phyloP scores from a whole-genome alignment of 2,329 filamentous ascomycete species.

The Colletotrichum euphorbiae region DNA sequence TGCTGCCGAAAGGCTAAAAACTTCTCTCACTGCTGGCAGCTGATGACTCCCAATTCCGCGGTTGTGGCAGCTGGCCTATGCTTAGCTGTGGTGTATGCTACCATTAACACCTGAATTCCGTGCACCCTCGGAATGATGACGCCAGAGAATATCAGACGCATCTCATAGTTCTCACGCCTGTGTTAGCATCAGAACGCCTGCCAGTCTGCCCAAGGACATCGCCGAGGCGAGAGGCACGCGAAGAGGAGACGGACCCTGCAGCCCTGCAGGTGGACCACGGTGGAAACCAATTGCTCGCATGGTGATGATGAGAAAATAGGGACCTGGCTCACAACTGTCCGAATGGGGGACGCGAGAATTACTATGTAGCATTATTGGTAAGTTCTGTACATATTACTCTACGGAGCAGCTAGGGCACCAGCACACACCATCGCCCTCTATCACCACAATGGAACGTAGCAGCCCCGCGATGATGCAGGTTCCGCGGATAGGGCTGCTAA shows the following conservation, averaged over 20 bases:
- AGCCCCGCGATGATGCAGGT: constrained; percentile 28
- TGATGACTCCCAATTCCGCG: constrained; percentile 17
- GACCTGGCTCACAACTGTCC: constrained; percentile 6
- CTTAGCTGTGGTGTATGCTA: not conserved
- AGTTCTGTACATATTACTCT: constrained; percentile 7
- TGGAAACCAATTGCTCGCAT: constrained; percentile 10
- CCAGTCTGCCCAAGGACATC: constrained; percentile 23
- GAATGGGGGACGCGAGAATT: constrained; percentile 14
- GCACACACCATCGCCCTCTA: not conserved
- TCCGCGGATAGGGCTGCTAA: constrained; percentile 29
- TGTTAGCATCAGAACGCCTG: not conserved
- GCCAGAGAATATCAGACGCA: not conserved
- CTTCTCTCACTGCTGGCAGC: not conserved
- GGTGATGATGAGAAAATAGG: not conserved
- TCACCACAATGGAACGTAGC: constrained; percentile 32
- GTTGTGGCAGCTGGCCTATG: constrained; percentile 13
- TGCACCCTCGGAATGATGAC: constrained; percentile 3
- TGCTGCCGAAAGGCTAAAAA: constrained; percentile 19
- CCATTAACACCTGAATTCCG: constrained; percentile 12
- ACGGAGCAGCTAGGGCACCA: not conserved
- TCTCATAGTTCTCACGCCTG: not conserved
- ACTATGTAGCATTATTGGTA: constrained; percentile 18
- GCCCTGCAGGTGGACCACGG: constrained; percentile 28
- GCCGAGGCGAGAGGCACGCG: constrained; percentile 2
- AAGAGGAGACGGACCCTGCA: not conserved